phyloP scores from a whole-genome alignment of 768 basidiomycete genomes.

The Coprinopsis marcescibilis region DNA sequence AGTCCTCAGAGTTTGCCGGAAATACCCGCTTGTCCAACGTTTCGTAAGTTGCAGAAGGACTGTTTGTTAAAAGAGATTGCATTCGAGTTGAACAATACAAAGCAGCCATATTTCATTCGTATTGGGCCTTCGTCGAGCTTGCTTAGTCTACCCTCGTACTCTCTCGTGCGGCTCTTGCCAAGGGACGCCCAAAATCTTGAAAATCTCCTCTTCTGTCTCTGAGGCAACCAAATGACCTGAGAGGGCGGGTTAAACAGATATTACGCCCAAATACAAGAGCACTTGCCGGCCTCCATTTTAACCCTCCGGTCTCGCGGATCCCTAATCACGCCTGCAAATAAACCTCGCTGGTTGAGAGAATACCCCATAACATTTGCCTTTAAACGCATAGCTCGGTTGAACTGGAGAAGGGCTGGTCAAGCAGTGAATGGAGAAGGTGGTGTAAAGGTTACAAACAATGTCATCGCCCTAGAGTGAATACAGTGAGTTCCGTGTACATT shows the following conservation, averaged over 20 bases:
- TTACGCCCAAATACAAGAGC: neutral
- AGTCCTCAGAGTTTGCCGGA: no score
- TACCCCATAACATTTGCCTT: constrained; percentile 80
- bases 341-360: constrained; percentile 82
- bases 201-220: constrained; percentile 84
- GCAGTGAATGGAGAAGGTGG: neutral
- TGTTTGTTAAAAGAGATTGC: no score
- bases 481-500: constrained; percentile 3
- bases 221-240: constrained; percentile 69
- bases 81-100: no score
- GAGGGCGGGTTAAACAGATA: neutral
- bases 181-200: constrained; percentile 67
- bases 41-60: no score
- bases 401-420: constrained; percentile 52
- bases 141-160: constrained; percentile 30
- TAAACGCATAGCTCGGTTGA: constrained; percentile 83
- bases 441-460: constrained; percentile 43
- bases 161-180: constrained; percentile 82
- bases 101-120: no score
- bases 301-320: constrained; percentile 57
- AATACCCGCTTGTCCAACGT: no score
- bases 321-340: constrained; percentile 68
- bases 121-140: no score
- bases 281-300: constrained; percentile 53
- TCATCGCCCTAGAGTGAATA: constrained; percentile 64